phyloP scores from a whole-genome alignment of 1,284 basidiomycete genomes.

The Leccinum griseonigrum region DNA sequence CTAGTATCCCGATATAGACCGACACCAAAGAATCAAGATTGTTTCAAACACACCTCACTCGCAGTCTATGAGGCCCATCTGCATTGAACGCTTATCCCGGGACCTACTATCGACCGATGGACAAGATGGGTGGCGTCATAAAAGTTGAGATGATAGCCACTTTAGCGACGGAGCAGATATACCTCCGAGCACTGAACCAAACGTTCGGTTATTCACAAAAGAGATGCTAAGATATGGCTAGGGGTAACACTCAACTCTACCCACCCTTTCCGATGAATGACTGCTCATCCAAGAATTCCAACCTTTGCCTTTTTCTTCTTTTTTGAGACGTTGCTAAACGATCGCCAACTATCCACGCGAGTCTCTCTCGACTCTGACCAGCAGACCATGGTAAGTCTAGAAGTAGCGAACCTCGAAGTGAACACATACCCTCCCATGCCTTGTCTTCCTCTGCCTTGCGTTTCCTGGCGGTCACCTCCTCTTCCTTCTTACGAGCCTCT shows the following conservation, averaged over 20 bases:
- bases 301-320: conserved; percentile 78
- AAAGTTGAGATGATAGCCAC: background rate
- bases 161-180: background rate
- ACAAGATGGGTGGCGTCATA: too few species aligned
- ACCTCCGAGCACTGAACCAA: background rate
- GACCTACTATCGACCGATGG: background rate
- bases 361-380: conserved; percentile 66
- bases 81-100: background rate
- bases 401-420: background rate
- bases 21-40: background rate
- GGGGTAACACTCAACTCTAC: conserved; percentile 15
- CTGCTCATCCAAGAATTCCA: conserved; percentile 60
- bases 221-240: conserved; percentile 5
- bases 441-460: conserved; percentile 82
- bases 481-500: conserved; percentile 81
- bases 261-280: background rate
- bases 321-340: conserved; percentile 56
- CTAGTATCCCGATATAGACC: background rate
- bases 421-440: conserved; percentile 71
- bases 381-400: background rate
- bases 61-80: background rate
- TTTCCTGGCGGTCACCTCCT: conserved; percentile 69
- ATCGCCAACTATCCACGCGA: conserved; percentile 80
- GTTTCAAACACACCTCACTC: background rate
- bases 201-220: background rate